These are phyloP conservation scores for Hyphopichia khmerensis DNA, from an alignment of 1,139 yeast genomes.

Conservation along the genomic window DNA sequence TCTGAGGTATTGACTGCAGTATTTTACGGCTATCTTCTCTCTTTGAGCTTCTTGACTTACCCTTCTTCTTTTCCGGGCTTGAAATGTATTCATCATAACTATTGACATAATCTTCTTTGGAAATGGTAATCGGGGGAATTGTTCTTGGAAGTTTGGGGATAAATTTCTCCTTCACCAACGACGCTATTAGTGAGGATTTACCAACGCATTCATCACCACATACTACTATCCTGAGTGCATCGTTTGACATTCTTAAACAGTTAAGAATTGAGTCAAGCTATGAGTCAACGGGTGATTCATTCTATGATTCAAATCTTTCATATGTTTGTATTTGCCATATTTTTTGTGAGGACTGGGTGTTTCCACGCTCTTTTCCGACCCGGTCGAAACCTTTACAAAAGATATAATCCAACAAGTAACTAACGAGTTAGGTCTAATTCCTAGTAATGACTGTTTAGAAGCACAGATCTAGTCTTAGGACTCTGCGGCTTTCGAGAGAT, in stretches of 20 bases:
- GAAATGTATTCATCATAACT: conserved; percentile 22
- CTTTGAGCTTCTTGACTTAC: conserved; percentile 5
- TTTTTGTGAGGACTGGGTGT: not conserved
- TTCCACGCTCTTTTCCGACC: not conserved
- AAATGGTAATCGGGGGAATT: conserved; percentile 77
- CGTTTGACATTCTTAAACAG: conserved; percentile 33
- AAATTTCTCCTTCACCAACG: conserved; percentile 77
- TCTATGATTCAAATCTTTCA: not conserved
- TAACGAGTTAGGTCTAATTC: too few relatives aligned
- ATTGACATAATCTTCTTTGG: conserved; percentile 38
- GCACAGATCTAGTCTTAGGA: too few relatives aligned
- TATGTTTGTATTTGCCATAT: not conserved
- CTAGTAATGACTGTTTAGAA: too few relatives aligned
- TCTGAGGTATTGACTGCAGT: conserved; percentile 55
- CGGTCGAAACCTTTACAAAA: too few relatives aligned
- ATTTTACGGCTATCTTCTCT: conserved; percentile 16
- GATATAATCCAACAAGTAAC: too few relatives aligned
- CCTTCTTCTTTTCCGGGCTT: conserved; percentile 4
- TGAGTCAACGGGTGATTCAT: not conserved
- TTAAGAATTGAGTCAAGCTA: not conserved
- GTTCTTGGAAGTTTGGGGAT: conserved; percentile 74
- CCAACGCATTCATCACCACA: conserved; percentile 98
- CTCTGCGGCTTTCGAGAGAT: too few relatives aligned
- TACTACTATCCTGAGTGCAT: conserved; percentile 71
- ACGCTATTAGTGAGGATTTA: conserved; percentile 71